Base-by-base conservation (phyloP, 768 basidiomycete species). In the Lactarius quietus region DNA sequence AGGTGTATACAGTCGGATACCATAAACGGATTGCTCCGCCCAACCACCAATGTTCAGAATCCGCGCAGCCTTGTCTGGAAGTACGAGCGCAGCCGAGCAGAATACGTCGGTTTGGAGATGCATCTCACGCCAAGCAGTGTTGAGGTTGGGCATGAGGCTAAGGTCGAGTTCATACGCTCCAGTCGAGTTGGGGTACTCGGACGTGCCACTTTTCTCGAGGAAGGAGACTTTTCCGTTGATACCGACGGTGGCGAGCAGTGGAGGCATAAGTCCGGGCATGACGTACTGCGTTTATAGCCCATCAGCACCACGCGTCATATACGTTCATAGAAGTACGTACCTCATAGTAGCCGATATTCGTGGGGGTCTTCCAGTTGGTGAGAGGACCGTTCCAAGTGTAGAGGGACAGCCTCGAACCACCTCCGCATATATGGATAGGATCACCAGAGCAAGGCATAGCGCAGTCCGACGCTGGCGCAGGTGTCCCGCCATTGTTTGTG, bases 181-280 rank as follows among this genome's bases (percentile, higher is more conserved):
- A 18, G 91, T 90, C 3, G 86, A 81, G 73, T 90, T 90, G 3
- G 72, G 63, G 63, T 78, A 85, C 39, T 83, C 83, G 63, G 80
- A 81, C 29, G 89, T 90, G 12, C 89, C 88, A 4, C 58, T 75
- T 73, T 92, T 93, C 74, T 93, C 90, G 9, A 93, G 77, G 77
- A 92, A 89, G 1, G 86, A 82, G 57, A 92, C 86, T 71, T 92
- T 93, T 78, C 88, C 86, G 78, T 92, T 92, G 75, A 89, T 79
- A 1, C 90, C 89, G 36, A 93, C 77, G 0, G 90, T 92, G 3
- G 88, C 84, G 39, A 91, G 83, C 64, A 92, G 77, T 4, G 90
- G 89, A 15, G 90, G 84, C 59, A 90, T 80, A 36, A 90, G 79
- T 2, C 90, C 90, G 0, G 77, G 76, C 20, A 83, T 76, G 35